Evolutionary conservation across 202 grass and related monocot species (phyloP), one percentile per base, ranked within the genome.

Genomic region (Hordeum pubiflorum): DNA sequence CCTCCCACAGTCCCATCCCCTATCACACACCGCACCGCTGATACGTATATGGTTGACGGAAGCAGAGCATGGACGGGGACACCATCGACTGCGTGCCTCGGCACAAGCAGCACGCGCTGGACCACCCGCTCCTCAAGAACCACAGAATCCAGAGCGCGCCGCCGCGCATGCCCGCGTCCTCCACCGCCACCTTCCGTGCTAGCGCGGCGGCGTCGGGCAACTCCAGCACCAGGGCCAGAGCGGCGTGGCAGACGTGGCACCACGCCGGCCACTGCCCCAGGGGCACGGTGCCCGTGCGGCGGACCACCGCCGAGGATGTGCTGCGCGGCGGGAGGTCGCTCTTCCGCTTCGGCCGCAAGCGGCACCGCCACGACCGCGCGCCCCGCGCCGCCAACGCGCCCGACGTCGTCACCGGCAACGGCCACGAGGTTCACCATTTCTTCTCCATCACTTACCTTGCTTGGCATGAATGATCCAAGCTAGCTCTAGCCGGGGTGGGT

Each of bases 241-340:
- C 72, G 43, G 82, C 88, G 8, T 97, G 91, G 91, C 94, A 97
- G 78, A 69, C 89, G 12, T 97, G 94, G 94, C 91, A 97, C 72
- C 91, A 94, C 57, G 90, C 70, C 0, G 91, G 91, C 0, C 88
- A 86, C 81, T 97, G 94, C 68, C 94, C 94, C 0, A 73, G 6
- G 36, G 91, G 91, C 52, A 92, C 94, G 56, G 90, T 97, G 65
- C 82, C 94, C 52, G 76, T 97, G 56, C 87, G 94, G 3, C 76
- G 94, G 85, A 92, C 65, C 31, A 86, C 75, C 67, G 88, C 89
- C 36, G 82, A 86, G 1, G 94, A 97, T 79, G 89, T 94, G 23
- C 64, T 92, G 46, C 87, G 94, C 72, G 88, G 89, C 20, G 60
- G 84, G 34, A 54, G 76, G 32, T 91, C 91, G 52, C 33, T 97